Percentiles rank a stretch among this genome's conserved stretches.
Conservation (phyloP, 176 grass and related monocot species). For the Ampelocalamus luodianensis region DNA sequence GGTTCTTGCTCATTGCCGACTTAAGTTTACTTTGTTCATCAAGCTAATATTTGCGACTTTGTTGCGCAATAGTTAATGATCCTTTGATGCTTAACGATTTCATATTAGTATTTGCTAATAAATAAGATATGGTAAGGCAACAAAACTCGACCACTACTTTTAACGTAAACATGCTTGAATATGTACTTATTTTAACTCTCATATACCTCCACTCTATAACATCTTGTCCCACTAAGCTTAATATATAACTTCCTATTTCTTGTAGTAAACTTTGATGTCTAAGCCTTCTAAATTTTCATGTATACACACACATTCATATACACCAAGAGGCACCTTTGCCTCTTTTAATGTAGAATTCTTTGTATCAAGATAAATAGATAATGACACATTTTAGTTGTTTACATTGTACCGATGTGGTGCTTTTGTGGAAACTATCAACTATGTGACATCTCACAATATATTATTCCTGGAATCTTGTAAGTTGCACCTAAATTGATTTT, state of each 20-base stretch:
- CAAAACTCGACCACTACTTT: conserved; percentile 2
- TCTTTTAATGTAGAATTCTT: neutral
- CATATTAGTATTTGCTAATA: conserved; percentile 78
- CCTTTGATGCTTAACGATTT: conserved; percentile 74
- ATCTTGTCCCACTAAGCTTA: neutral
- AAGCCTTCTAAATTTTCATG: neutral
- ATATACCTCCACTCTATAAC: neutral
- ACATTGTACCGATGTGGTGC: neutral
- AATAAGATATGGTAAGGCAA: conserved; percentile 76
- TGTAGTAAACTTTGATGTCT: neutral
- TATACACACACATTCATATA: neutral
- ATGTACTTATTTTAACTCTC: neutral
- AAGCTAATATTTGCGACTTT: conserved; percentile 38
- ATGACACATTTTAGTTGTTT: neutral
- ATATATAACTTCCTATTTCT: neutral
- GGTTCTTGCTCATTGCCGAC: conserved; percentile 22
- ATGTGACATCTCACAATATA: neutral
- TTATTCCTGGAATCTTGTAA: neutral
- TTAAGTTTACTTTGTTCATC: conserved; percentile 18
- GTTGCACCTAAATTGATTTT: conserved; percentile 1
- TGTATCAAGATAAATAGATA: conserved; percentile 17
- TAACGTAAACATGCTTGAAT: neutral
- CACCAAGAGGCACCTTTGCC: neutral
- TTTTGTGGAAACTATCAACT: conserved; percentile 1
- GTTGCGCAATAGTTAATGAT: conserved; percentile 69